Conservation (phyloP, 2,329 filamentous ascomycete genomes). For the Periconia sp. region DNA sequence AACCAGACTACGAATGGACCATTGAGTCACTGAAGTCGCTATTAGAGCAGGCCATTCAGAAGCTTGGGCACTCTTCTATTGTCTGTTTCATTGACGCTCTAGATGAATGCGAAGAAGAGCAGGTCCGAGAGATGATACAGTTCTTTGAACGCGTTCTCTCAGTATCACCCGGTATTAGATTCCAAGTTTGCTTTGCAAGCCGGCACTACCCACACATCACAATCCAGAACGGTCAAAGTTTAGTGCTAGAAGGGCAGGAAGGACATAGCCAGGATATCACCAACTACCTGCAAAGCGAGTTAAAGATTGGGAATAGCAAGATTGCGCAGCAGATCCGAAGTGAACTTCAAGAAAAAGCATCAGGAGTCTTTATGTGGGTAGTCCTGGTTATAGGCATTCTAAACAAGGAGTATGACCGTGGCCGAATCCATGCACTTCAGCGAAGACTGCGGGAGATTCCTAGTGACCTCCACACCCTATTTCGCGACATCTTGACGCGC, state of each 20-base stretch:
- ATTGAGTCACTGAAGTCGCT: constrained; percentile 11
- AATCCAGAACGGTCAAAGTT: constrained; percentile 23
- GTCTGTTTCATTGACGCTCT: constrained; percentile 44
- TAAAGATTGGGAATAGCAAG: constrained; percentile 15
- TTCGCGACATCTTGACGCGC: constrained; percentile 8
- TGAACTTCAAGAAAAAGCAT: constrained; percentile 38
- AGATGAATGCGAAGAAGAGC: constrained; percentile 49
- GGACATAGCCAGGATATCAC: constrained; percentile 40
- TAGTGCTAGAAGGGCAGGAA: constrained; percentile 35
- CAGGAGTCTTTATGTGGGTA: constrained; percentile 50
- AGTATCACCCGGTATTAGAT: neutral
- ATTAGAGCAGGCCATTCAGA: constrained; percentile 10
- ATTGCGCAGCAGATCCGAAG: constrained; percentile 15
- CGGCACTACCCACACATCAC: constrained; percentile 51
- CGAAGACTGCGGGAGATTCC: constrained; percentile 7
- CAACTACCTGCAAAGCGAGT: constrained; percentile 13
- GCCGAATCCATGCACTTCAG: constrained; percentile 14
- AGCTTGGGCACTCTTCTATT: constrained; percentile 9
- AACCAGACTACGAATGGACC: constrained; percentile 5
- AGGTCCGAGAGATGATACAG: constrained; percentile 46
- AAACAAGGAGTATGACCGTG: constrained; percentile 42
- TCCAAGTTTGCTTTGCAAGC: constrained; percentile 51
- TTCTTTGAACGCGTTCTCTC: constrained; percentile 44
- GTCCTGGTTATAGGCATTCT: constrained; percentile 49
- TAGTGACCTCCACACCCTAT: constrained; percentile 4